Evolutionary conservation across 208 protist genomes (phyloP).

Genomic region (Naegleria gruberi): DNA sequence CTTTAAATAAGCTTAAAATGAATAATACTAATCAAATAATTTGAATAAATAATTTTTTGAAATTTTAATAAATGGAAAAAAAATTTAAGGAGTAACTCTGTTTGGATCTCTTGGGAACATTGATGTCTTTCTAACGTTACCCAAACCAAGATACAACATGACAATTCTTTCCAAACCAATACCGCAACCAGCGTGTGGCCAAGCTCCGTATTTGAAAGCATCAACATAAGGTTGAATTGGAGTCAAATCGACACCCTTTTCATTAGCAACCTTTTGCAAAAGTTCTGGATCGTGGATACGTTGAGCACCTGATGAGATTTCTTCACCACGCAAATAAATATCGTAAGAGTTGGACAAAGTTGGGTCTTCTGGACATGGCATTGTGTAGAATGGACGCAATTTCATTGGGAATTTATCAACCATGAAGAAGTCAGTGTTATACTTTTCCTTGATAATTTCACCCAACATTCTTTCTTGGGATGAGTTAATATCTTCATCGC

Average conservation of each 20-base stretch:
- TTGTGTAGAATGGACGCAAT: constrained; percentile 99
- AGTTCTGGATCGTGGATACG: constrained; percentile 94
- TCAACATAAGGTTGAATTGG: constrained; percentile 93
- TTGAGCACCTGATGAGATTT: constrained; percentile 99
- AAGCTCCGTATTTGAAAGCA: constrained; percentile 91
- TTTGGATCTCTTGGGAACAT: constrained; percentile 97
- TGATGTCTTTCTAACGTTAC: constrained; percentile 94
- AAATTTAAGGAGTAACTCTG: constrained; percentile 86
- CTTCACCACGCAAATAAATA: constrained; percentile 98
- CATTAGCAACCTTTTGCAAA: constrained; percentile 67
- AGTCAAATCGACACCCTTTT: constrained; percentile 64
- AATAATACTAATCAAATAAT: no score
- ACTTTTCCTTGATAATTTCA: constrained; percentile 91
- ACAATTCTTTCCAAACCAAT: constrained; percentile 97
- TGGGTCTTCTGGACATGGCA: constrained; percentile 86
- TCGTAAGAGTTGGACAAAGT: constrained; percentile 95
- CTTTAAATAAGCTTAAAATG: no score
- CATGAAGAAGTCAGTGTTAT: constrained; percentile 98
- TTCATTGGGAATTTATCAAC: constrained; percentile 93
- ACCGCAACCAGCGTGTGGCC: constrained; percentile 97
- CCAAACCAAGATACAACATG: constrained; percentile 97
- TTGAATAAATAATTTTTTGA: no score
- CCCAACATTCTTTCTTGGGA: constrained; percentile 90
- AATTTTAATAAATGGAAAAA: no score
- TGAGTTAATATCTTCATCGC: constrained; percentile 84